Percentiles rank a stretch among this genome's conserved stretches.
Evolutionary conservation across 495 filamentous ascomycete species (phyloP).

Genomic region (Xylaria acuta): DNA sequence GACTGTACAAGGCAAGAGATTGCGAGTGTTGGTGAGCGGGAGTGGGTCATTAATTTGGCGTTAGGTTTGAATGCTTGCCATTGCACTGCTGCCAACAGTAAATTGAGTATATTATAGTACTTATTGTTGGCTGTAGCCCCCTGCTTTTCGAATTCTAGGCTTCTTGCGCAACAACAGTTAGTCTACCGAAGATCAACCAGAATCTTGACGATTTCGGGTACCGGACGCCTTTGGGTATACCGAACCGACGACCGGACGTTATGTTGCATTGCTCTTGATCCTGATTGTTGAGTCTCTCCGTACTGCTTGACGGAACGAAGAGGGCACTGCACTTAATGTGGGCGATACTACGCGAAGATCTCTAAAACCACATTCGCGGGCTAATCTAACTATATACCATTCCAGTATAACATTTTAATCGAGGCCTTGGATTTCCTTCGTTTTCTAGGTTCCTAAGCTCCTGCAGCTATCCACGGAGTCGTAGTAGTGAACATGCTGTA

Average conservation of each 20-base stretch:
- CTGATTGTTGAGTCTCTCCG: not conserved
- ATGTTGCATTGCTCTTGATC: not conserved
- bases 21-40: not conserved
- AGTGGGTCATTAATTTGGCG: not conserved
- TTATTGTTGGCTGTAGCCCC: not conserved
- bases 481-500: too few species aligned
- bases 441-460: too few species aligned
- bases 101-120: not conserved
- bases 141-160: not conserved
- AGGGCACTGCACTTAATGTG: too few species aligned
- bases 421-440: too few species aligned
- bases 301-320: not conserved
- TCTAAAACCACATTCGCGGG: too few species aligned
- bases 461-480: too few species aligned
- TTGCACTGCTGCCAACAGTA: not conserved
- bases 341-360: too few species aligned
- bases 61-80: not conserved
- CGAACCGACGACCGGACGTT: not conserved
- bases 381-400: too few species aligned
- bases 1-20: not conserved
- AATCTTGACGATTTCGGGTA: not conserved
- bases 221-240: not conserved
- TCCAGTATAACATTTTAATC: too few species aligned
- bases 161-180: not conserved
- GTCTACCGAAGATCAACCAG: not conserved